Base-by-base conservation (phyloP, 352 stramenopile genomes). In the Blastocystis sp. region DNA sequence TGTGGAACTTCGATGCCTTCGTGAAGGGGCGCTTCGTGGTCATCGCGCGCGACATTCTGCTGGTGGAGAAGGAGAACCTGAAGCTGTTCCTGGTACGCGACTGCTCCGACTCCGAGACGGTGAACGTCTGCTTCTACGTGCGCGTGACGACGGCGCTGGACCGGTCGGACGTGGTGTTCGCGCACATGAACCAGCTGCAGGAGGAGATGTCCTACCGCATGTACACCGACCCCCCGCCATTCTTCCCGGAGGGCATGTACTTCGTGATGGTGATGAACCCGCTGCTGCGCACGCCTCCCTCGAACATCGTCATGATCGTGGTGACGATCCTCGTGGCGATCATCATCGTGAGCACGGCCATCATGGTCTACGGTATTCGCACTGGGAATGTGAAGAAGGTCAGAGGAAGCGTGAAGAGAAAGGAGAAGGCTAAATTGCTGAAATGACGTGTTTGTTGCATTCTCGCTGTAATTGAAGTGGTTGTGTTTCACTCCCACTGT, bases 191-290 rank as follows among this genome's bases (percentile, higher is more conserved):
- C 17, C 17, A 19, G 17, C n/a, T 62, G 59, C 59, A 62, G 59
- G 17, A 62, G 59, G 59, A 62, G 17, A 62, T 62, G 17, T 62
- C 59, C n/a, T 62, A 62, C n/a, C n/a, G 17, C 17, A 62, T 62
- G 17, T 62, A 62, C n/a, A n/a, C 17, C 17, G n/a, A 62, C n/a
- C 17, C 59, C 59, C 59, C 59, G 17, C 59, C 17, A n/a, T n/a
- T n/a, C 59, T 62, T 62, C 59, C 59, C 59, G 17, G 17, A 62
- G 59, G 59, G 59, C 59, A 62, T 62, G 59, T 62, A 62, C n/a
- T 62, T 62, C 59, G 59, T 62, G n/a, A 62, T 62, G 59, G n/a
- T n/a, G 59, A 62, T 62, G 17, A 62, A 62, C n/a, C 59, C 59
- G 59, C 17, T 62, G 17, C 59, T 62, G 17, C 59, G 59, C 17